Conservation (phyloP, 2,329 filamentous ascomycete genomes). For the Macroventuria anomochaeta region DNA sequence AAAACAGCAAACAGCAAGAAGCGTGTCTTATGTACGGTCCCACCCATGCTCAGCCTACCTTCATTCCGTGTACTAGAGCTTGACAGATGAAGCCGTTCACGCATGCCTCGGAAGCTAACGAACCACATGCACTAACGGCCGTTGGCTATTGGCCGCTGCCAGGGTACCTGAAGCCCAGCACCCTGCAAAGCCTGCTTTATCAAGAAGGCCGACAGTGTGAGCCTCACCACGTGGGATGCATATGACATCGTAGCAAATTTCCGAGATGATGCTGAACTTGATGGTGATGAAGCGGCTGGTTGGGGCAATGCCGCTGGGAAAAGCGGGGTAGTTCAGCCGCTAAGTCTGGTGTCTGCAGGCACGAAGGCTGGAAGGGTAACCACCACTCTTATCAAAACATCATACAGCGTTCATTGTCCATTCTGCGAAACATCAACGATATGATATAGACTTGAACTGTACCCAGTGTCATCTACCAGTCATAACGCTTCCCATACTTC, state of each 20-base stretch:
- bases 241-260: neutral
- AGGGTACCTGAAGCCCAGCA: neutral
- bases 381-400: neutral
- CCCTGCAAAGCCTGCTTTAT: neutral
- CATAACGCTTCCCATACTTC: conserved; percentile 26
- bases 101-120: conserved; percentile 13
- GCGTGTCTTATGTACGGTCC: conserved; percentile 19
- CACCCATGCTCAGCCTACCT: conserved; percentile 5
- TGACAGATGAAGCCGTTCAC: conserved; percentile 12
- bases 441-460: neutral
- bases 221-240: conserved; percentile 11
- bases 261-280: neutral
- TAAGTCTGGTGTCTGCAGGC: neutral
- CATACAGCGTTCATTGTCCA: neutral
- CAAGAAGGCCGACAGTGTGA: neutral
- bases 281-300: neutral
- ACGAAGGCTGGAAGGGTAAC: neutral
- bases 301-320: neutral
- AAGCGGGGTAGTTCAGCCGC: conserved; percentile 13
- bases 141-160: conserved; percentile 18
- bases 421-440: neutral
- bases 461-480: conserved; percentile 26
- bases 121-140: conserved; percentile 21
- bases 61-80: conserved; percentile 16
- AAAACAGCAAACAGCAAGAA: conserved; percentile 12